Percentiles rank a stretch among this genome's conserved stretches.
phyloP scores from a whole-genome alignment of 495 filamentous ascomycete species.

The Acidiella bohemica region DNA sequence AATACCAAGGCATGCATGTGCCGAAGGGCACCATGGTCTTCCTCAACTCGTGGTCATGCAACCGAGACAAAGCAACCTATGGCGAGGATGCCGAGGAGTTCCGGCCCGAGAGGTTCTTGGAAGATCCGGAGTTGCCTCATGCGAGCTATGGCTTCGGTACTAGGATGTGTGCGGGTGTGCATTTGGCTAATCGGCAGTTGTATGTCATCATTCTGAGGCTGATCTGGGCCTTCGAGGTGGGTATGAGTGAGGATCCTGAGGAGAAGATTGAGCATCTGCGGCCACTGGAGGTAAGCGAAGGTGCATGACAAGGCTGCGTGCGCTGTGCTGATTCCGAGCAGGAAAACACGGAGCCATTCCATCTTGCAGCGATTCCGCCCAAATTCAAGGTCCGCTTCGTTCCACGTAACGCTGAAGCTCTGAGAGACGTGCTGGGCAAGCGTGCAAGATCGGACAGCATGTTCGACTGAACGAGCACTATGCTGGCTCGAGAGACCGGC shows the following conservation, averaged over 20 bases:
- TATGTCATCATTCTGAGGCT: slow-evolving; percentile 52
- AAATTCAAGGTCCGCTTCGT: slow-evolving; percentile 6
- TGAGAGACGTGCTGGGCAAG: too few species aligned
- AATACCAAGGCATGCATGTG: slow-evolving; percentile 41
- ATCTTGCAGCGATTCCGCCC: slow-evolving; percentile 7
- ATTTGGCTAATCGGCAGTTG: slow-evolving; percentile 51
- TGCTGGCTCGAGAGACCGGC: too few species aligned
- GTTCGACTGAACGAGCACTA: too few species aligned
- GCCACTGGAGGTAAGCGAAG: slow-evolving; percentile 3
- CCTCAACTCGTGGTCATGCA: slow-evolving; percentile 54
- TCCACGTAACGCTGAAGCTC: slow-evolving; percentile 3
- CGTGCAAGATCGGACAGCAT: too few species aligned
- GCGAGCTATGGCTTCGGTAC: slow-evolving; percentile 52
- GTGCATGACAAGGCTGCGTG: neutral
- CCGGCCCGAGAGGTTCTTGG: slow-evolving; percentile 48
- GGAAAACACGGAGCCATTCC: slow-evolving; percentile 4
- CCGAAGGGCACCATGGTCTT: slow-evolving; percentile 48
- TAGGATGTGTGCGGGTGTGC: slow-evolving; percentile 51
- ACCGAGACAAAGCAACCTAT: slow-evolving; percentile 48
- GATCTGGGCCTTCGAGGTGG: slow-evolving; percentile 44
- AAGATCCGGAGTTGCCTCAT: slow-evolving; percentile 46
- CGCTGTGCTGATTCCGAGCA: neutral
- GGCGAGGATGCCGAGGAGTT: slow-evolving; percentile 41
- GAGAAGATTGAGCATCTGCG: slow-evolving; percentile 1
- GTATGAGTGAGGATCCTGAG: slow-evolving; percentile 23